Base-by-base conservation (phyloP, 192 early-diverging fungal species). In the Gonapodya prolifera region DNA sequence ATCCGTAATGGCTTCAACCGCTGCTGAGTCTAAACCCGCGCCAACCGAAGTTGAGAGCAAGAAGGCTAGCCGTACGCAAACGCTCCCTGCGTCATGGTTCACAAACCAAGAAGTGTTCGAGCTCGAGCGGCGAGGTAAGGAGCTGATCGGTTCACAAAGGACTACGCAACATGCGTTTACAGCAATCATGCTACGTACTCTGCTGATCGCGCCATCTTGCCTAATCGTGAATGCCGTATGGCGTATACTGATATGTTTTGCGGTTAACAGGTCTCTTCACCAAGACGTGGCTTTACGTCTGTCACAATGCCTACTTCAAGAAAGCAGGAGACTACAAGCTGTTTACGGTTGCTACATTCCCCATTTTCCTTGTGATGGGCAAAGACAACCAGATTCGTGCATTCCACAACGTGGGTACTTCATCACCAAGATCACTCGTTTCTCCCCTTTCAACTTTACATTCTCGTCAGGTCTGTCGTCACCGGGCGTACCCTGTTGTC, bases 381-480 rank as follows among this genome's bases (percentile, higher is more conserved):
- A 73, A 73, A 32, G 71, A 73, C 31, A 32, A 32, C 71, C 18
- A 18, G 71, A 18, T 73, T 18, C 16, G 71, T 13, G 71, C 18
- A 18, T 73, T 73, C 32, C 71, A 73, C 71, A 73, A 73, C 31
- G 71, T 73, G 45, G 8, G n/a, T n/a, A n/a, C n/a, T n/a, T n/a
- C n/a, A n/a, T n/a, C n/a, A n/a, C n/a, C n/a, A n/a, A n/a, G n/a
- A n/a, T n/a, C n/a, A n/a, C n/a, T n/a, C n/a, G n/a, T n/a, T n/a
- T n/a, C n/a, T n/a, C n/a, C n/a, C n/a, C n/a, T n/a, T n/a, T n/a
- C n/a, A n/a, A n/a, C n/a, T n/a, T n/a, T n/a, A n/a, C n/a, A n/a
- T n/a, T n/a, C n/a, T n/a, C n/a, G n/a, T n/a, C n/a, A n/a, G n/a
- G n/a, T n/a, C 45, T 69, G 71, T 32, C 2, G 71, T 2, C 71